Evolutionary conservation across 345 rosid species (phyloP).

Genomic region (Hibiscus mutabilis): DNA sequence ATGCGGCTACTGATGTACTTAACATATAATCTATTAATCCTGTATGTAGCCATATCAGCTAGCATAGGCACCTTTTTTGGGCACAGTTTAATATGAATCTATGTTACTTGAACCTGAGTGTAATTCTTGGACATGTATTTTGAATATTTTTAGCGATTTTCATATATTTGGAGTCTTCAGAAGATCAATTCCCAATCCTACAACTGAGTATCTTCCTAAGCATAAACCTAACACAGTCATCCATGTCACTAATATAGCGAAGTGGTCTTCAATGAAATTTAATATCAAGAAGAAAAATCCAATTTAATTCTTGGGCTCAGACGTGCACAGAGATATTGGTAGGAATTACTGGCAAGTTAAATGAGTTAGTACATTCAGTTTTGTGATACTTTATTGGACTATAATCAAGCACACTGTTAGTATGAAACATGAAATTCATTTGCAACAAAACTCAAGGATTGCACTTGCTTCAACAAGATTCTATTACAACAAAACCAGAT

Average conservation of each 20-base stretch:
- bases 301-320: conserved; percentile 36
- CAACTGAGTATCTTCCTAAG: too few species aligned
- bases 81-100: neutral
- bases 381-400: conserved; percentile 25
- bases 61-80: neutral
- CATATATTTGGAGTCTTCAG: neutral
- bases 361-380: conserved; percentile 86
- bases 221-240: neutral
- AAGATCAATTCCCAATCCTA: neutral
- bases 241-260: conserved; percentile 30
- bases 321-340: conserved; percentile 61
- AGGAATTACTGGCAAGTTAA: conserved; percentile 64
- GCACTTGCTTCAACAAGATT: neutral
- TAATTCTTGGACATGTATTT: neutral
- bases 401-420: neutral
- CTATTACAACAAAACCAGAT: neutral
- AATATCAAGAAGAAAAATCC: neutral
- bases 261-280: conserved; percentile 47
- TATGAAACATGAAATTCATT: neutral
- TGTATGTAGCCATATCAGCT: neutral
- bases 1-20: neutral
- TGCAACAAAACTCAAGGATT: neutral
- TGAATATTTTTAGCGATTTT: neutral
- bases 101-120: neutral
- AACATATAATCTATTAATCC: neutral